Percentiles rank a stretch among this genome's conserved stretches.
These are phyloP conservation scores for Candida sp. DNA, from an alignment of 1,139 yeast species.

Conservation along the genomic window DNA sequence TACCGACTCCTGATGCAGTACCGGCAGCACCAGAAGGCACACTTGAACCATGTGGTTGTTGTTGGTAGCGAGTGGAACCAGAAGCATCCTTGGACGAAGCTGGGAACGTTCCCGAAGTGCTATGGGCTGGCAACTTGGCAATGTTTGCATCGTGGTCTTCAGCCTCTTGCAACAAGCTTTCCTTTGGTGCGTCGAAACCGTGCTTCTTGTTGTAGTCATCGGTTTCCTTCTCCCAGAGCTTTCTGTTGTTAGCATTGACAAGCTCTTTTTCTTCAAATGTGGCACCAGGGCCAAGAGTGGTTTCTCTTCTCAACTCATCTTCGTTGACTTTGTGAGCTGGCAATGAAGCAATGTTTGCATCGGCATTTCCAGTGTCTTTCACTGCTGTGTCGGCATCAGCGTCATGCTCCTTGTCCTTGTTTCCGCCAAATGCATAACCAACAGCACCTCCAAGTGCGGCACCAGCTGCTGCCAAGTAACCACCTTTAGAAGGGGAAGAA, in stretches of 20 bases:
- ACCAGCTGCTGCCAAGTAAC: slow-evolving; percentile 8
- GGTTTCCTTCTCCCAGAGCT: slow-evolving; percentile 16
- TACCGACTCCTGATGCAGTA: not conserved
- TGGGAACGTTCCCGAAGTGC: not conserved
- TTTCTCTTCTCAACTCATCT: too few species aligned
- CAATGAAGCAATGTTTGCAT: slow-evolving; percentile 23
- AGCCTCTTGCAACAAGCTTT: slow-evolving; percentile 34
- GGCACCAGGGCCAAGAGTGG: too few species aligned
- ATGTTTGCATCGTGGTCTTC: slow-evolving; percentile 26
- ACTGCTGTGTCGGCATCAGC: slow-evolving; percentile 23
- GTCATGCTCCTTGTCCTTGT: not conserved
- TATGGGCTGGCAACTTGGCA: slow-evolving; percentile 20
- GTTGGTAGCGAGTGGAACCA: not conserved
- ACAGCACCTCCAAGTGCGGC: slow-evolving; percentile 15
- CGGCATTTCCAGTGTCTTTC: slow-evolving; percentile 29
- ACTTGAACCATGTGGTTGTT: not conserved
- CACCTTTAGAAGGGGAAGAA: not conserved
- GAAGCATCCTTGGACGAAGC: not conserved
- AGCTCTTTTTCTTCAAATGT: too few species aligned
- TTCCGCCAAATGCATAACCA: slow-evolving; percentile 15
- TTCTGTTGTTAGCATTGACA: too few species aligned
- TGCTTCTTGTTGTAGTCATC: slow-evolving; percentile 32
- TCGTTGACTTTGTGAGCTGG: slow-evolving; percentile 16
- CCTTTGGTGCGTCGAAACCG: slow-evolving; percentile 26
- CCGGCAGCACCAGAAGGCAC: not conserved